Evolutionary conservation across 148 eudicot genomes (phyloP), one percentile per base, ranked within the genome.

Genomic region (Rhododendron vialii): DNA sequence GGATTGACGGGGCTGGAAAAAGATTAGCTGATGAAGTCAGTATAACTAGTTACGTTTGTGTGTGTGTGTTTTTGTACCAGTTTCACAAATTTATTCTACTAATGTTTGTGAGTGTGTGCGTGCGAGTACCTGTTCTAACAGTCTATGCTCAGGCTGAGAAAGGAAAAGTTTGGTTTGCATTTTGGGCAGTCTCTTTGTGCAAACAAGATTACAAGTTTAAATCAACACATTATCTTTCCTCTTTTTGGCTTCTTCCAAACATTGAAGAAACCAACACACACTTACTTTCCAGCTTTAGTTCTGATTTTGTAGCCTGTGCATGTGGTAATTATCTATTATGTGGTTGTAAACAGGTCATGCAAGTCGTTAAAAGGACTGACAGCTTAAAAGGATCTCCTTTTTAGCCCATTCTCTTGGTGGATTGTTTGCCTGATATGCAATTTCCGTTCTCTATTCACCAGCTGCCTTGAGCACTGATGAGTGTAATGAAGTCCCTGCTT

Each of bases 361-460:
- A 93, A 90, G 89, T 95, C 63, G 98, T 98, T 86, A 89, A 89
- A 80, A 95, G 88, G 81, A 93, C 92, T 59, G 92, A 90, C 86
- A 89, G 94, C 89, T 91, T 98, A 53, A 98, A 90, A 94, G 90
- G 89, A 93, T 98, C 76, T 98, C 99, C 33, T 98, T 98, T 88
- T 82, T 98, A 92, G 94, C 98, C 83, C 99, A 98, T 92, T 98
- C 99, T 80, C 98, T 98, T 81, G 99, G 99, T 89, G 99, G 99
- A 82, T 84, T 98, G 90, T 90, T 98, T 91, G 93, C 98, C 83
- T 91, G 99, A 90, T 94, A 94, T 92, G 99, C 99, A 82, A 85
- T 94, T 86, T 90, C 93, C 36, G 89, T 93, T 81, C 96, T 98
- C 77, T 95, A 94, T 85, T 78, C 93, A 17, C 84, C 88, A 41